These are phyloP conservation scores for Elsinoe batatas DNA, from an alignment of 2,329 filamentous ascomycete species.

Conservation along the genomic window DNA sequence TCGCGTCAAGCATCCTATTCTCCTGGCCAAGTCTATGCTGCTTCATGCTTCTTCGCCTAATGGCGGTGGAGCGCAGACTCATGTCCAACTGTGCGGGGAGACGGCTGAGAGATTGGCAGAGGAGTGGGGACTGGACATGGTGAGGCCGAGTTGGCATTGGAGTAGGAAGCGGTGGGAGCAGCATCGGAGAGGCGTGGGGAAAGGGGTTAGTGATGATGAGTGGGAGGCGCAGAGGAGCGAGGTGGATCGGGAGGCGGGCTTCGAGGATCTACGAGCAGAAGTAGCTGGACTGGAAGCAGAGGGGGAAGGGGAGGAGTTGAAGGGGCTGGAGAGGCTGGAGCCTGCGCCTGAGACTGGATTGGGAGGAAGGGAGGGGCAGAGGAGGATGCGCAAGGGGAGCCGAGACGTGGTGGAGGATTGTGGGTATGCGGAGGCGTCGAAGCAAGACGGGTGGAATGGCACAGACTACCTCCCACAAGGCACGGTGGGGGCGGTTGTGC, in stretches of 20 bases:
- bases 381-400: slow-evolving; percentile 27
- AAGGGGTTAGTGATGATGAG: slow-evolving; percentile 26
- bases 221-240: slow-evolving; percentile 36
- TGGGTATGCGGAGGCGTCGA: neutral
- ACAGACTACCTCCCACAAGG: slow-evolving; percentile 68
- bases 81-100: slow-evolving; percentile 58
- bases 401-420: slow-evolving; percentile 16
- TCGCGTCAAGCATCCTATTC: slow-evolving; percentile 69
- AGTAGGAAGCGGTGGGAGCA: slow-evolving; percentile 71
- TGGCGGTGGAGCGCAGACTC: slow-evolving; percentile 52
- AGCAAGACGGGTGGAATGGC: slow-evolving; percentile 42
- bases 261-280: too few species aligned
- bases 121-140: slow-evolving; percentile 60
- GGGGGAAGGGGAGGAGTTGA: too few species aligned
- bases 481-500: slow-evolving; percentile 71
- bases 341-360: slow-evolving; percentile 32
- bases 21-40: slow-evolving; percentile 61
- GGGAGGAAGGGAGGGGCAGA: slow-evolving; percentile 32
- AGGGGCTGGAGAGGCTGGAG: slow-evolving; percentile 10
- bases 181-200: slow-evolving; percentile 52
- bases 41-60: slow-evolving; percentile 55
- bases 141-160: slow-evolving; percentile 64
- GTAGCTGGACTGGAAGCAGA: too few species aligned
- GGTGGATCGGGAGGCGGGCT: slow-evolving; percentile 20
- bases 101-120: slow-evolving; percentile 60